These are phyloP conservation scores for Alternaria ventricosa DNA, from an alignment of 2,329 filamentous ascomycete species.

Conservation along the genomic window DNA sequence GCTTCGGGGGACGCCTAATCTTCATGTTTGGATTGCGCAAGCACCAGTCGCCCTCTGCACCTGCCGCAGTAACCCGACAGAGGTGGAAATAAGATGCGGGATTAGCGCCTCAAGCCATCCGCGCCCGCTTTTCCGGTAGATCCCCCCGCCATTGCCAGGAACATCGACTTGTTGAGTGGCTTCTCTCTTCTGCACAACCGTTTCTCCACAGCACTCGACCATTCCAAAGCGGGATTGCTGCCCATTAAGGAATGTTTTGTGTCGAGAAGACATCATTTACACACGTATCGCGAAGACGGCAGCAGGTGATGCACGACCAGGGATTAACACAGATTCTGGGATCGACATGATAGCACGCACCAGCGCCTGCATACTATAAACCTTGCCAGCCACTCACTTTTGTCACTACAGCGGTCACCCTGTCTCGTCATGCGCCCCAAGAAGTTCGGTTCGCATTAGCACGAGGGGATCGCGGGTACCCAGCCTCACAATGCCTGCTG, in stretches of 20 bases:
- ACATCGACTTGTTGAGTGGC: conserved; percentile 1
- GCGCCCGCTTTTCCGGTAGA: conserved; percentile 2
- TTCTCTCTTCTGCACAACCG: neutral
- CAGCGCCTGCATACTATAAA: conserved; percentile 6
- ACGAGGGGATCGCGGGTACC: neutral
- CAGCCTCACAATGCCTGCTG: neutral
- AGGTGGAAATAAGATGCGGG: conserved; percentile 18
- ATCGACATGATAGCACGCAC: conserved; percentile 11
- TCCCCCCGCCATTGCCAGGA: conserved; percentile 10
- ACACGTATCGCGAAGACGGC: neutral
- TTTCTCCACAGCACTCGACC: neutral
- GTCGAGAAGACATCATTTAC: neutral
- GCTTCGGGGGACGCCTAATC: neutral
- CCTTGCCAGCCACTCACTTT: conserved; percentile 1
- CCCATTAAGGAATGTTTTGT: neutral
- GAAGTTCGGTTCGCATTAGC: neutral
- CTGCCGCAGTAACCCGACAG: neutral
- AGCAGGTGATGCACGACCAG: neutral
- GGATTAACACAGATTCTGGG: neutral
- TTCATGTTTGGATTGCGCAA: neutral
- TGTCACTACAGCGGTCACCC: neutral
- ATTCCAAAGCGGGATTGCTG: neutral
- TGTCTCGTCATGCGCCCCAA: conserved; percentile 12
- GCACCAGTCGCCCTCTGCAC: neutral
- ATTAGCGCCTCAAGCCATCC: conserved; percentile 14